These are phyloP conservation scores for Botrytis elliptica DNA, from an alignment of 2,329 filamentous ascomycete genomes.

Conservation along the genomic window DNA sequence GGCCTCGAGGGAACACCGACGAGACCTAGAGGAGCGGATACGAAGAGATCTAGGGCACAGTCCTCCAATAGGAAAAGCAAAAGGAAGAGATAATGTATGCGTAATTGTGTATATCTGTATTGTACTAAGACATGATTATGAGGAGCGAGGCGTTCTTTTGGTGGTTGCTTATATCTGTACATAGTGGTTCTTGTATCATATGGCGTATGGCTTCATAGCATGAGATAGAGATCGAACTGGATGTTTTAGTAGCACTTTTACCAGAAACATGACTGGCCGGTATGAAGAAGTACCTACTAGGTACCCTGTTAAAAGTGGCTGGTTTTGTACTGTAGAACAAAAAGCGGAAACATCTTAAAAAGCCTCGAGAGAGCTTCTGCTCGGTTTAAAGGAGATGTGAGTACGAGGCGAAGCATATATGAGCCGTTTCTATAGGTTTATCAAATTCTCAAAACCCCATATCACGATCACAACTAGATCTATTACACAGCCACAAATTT, in stretches of 20 bases:
- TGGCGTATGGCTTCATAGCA: not conserved
- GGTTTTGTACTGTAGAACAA: not conserved
- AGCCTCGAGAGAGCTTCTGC: not conserved
- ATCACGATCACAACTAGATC: not conserved
- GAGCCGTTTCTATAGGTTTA: not conserved
- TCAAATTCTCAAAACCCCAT: not conserved
- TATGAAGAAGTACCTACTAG: not conserved
- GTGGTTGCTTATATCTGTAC: not conserved
- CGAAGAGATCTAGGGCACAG: conserved; percentile 28
- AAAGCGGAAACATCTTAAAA: not conserved
- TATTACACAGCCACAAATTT: conserved; percentile 4
- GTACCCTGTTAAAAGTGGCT: no score
- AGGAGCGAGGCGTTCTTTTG: conserved; percentile 9
- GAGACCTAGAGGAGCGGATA: conserved; percentile 30
- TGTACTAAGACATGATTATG: not conserved
- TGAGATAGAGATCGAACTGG: not conserved
- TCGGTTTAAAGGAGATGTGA: not conserved
- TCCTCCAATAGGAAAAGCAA: conserved; percentile 34
- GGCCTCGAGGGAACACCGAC: conserved; percentile 36
- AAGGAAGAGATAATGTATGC: conserved; percentile 30
- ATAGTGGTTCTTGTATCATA: conserved; percentile 4
- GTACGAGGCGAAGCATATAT: not conserved
- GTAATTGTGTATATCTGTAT: not conserved
- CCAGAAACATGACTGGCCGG: not conserved
- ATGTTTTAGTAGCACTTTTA: not conserved